phyloP scores from a whole-genome alignment of 2,329 filamentous ascomycete genomes.

The Fusarium papillatum region DNA sequence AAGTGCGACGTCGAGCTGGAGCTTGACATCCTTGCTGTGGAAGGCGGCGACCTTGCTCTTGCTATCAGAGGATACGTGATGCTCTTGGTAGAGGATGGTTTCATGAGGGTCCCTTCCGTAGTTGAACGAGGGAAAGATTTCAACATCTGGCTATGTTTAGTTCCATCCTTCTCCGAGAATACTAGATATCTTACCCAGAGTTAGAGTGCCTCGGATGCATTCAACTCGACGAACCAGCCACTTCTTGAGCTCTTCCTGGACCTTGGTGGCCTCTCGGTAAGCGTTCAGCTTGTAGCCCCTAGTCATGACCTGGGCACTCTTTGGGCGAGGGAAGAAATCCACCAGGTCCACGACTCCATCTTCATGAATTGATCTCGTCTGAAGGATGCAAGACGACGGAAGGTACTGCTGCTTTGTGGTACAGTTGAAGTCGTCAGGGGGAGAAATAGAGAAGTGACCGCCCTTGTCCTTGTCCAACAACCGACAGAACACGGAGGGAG shows the following conservation, averaged over 20 bases:
- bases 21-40: constrained; percentile 67
- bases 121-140: constrained; percentile 80
- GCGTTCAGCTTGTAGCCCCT: constrained; percentile 62
- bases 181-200: constrained; percentile 68
- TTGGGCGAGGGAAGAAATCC: constrained; percentile 83
- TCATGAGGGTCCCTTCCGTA: constrained; percentile 76
- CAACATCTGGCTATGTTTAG: constrained; percentile 64
- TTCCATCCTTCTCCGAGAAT: too few species aligned
- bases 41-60: constrained; percentile 75
- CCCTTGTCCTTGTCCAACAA: constrained; percentile 82
- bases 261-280: constrained; percentile 65
- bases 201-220: constrained; percentile 77
- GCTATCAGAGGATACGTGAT: constrained; percentile 52
- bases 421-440: constrained; percentile 62
- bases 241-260: constrained; percentile 75
- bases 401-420: constrained; percentile 86
- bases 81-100: constrained; percentile 65
- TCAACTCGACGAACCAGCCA: constrained; percentile 81
- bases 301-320: constrained; percentile 66
- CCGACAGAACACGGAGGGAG: constrained; percentile 81
- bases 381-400: constrained; percentile 80
- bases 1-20: constrained; percentile 78
- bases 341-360: constrained; percentile 80
- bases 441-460: constrained; percentile 79
- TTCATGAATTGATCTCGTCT: constrained; percentile 84